Conservation (phyloP, 2,329 filamentous ascomycete species). For the Xylariomycetidae sp. region DNA sequence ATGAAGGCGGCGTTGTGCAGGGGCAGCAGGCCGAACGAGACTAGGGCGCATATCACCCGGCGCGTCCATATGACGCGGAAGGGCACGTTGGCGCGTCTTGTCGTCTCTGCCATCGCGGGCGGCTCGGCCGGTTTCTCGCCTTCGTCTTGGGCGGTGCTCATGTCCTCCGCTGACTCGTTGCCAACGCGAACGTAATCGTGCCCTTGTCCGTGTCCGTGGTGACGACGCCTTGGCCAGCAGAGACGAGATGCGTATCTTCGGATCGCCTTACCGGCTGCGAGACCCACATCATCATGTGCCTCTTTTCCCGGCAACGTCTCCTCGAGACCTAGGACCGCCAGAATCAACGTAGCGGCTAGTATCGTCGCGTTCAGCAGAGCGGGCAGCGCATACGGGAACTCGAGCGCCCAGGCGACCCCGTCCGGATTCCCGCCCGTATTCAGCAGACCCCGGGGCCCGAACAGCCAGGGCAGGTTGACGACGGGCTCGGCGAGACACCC, state of each 20-base stretch:
- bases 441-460: constrained; percentile 31
- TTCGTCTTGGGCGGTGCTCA: constrained; percentile 8
- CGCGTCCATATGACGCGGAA: constrained; percentile 24
- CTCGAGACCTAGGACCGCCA: constrained; percentile 29
- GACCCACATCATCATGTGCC: constrained; percentile 16
- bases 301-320: constrained; percentile 33
- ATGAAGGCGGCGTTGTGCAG: constrained; percentile 62
- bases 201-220: constrained; percentile 5
- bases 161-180: constrained; percentile 11
- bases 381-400: constrained; percentile 40
- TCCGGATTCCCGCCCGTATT: constrained; percentile 24
- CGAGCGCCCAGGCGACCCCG: constrained; percentile 35
- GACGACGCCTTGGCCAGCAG: not conserved
- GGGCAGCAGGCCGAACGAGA: constrained; percentile 45
- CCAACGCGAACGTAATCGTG: constrained; percentile 13
- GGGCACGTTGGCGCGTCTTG: constrained; percentile 3
- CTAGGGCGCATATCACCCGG: constrained; percentile 28
- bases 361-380: constrained; percentile 34
- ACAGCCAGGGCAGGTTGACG: constrained; percentile 31
- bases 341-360: constrained; percentile 23
- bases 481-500: constrained; percentile 41
- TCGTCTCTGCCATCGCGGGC: constrained; percentile 8
- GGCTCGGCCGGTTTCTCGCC: constrained; percentile 11
- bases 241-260: not conserved
- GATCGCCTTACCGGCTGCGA: constrained; percentile 8